A percentile compares a stretch with the other conserved stretches of the same genome.
phyloP scores from a whole-genome alignment of 805 yeast species.

The Saccharomycopsis guyanensis region DNA sequence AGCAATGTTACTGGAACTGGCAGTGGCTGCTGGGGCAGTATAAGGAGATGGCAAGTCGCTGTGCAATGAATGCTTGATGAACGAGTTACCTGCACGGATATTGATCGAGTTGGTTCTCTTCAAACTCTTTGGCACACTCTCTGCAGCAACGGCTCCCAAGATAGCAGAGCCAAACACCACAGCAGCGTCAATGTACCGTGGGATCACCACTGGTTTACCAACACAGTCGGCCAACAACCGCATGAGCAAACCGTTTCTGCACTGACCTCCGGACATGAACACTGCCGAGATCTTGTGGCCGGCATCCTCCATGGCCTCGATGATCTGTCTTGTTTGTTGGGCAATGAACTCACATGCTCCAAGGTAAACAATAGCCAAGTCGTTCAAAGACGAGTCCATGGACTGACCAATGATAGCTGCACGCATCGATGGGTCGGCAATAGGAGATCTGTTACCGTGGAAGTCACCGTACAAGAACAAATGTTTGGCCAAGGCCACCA shows the following conservation, averaged over 20 bases:
- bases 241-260: conserved; percentile 85
- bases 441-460: conserved; percentile 96
- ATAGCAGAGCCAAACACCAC: conserved; percentile 95
- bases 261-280: conserved; percentile 94
- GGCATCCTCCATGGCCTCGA: conserved; percentile 69
- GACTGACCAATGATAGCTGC: conserved; percentile 89
- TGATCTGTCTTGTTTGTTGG: conserved; percentile 93
- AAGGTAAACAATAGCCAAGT: conserved; percentile 75
- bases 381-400: conserved; percentile 82
- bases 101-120: conserved; percentile 23
- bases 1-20: conserved; percentile 50
- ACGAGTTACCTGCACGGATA: conserved; percentile 13
- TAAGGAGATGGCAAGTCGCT: conserved; percentile 52
- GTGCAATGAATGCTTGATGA: conserved; percentile 8
- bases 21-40: conserved; percentile 76
- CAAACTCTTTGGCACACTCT: conserved; percentile 41
- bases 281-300: conserved; percentile 75
- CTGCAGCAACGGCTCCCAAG: conserved; percentile 90
- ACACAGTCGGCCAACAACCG: conserved; percentile 88
- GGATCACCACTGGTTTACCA: conserved; percentile 84
- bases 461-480: conserved; percentile 92
- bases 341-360: conserved; percentile 97
- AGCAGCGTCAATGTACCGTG: conserved; percentile 92
- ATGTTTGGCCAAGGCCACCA: conserved; percentile 75
- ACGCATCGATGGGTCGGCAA: conserved; percentile 90